Percentiles rank a stretch among this genome's conserved stretches.
phyloP scores from a whole-genome alignment of 306 rosid species.

The Malus orientalis region DNA sequence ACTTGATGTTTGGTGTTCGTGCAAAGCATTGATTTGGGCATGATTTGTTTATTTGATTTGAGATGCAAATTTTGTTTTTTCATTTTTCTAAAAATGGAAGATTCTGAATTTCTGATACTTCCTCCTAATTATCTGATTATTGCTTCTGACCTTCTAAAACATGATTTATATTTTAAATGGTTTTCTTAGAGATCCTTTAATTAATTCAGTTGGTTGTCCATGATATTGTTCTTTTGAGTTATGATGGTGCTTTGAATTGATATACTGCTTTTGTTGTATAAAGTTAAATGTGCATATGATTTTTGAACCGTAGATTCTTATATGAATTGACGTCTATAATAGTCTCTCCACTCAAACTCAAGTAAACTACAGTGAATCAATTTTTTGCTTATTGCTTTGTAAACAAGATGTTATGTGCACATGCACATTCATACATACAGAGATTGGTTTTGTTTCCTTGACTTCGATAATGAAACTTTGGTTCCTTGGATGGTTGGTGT shows the following conservation, averaged over 20 bases:
- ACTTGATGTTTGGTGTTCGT: not conserved
- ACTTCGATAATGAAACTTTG: not conserved
- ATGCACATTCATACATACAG: not conserved
- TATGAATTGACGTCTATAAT: not conserved
- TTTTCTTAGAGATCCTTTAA: not conserved
- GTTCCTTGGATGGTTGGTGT: not conserved
- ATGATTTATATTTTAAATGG: not conserved
- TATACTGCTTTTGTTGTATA: not conserved
- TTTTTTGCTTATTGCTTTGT: not conserved
- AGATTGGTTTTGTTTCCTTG: not conserved
- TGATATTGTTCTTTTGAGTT: not conserved
- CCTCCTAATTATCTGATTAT: not conserved
- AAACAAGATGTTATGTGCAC: not conserved
- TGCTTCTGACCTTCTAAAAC: not conserved
- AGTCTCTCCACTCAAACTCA: not conserved
- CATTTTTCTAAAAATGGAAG: not conserved
- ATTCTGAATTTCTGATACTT: not conserved
- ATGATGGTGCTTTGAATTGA: not conserved
- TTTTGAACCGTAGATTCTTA: not conserved
- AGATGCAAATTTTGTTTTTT: not conserved
- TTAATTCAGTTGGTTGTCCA: not conserved
- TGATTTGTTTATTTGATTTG: not conserved
- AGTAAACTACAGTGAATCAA: not conserved
- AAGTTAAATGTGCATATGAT: not conserved
- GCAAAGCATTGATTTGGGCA: not conserved